These are phyloP conservation scores for Pterocarpus macrocarpus DNA, from an alignment of 306 rosid species.

Conservation along the genomic window DNA sequence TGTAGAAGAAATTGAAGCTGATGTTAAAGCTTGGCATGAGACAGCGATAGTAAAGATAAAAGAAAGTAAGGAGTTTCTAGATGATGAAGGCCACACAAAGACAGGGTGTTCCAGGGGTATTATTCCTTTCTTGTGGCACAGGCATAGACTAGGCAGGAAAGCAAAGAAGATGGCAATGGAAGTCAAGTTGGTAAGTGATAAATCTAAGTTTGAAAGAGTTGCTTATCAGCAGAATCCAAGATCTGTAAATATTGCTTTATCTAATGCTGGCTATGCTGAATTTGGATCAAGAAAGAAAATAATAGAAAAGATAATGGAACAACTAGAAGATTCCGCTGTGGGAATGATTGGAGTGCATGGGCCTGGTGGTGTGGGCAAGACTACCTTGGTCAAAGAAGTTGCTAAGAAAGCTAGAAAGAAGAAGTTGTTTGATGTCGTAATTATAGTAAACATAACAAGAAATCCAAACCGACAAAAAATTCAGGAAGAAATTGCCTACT, in stretches of 20 bases:
- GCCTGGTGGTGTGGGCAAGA: constrained; percentile 25
- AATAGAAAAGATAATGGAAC: not conserved
- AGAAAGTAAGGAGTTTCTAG: not conserved
- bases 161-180: constrained; percentile 7
- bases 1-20: too few relatives aligned
- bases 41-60: too few relatives aligned
- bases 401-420: not conserved
- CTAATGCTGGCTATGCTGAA: not conserved
- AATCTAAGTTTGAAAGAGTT: too few relatives aligned
- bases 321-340: not conserved
- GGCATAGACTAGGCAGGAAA: constrained; percentile 31
- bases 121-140: not conserved
- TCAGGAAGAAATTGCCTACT: not conserved
- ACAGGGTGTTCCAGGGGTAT: not conserved
- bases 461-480: not conserved
- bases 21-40: not conserved
- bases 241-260: too few relatives aligned
- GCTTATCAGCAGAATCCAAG: too few relatives aligned
- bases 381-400: not conserved
- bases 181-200: too few relatives aligned
- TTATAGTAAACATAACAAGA: not conserved
- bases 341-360: constrained; percentile 25
- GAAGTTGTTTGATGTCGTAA: not conserved
- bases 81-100: not conserved
- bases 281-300: not conserved